Evolutionary conservation across 306 rosid genomes (phyloP), one percentile per base, ranked within the genome.

Genomic region (Medicago ruthenica): DNA sequence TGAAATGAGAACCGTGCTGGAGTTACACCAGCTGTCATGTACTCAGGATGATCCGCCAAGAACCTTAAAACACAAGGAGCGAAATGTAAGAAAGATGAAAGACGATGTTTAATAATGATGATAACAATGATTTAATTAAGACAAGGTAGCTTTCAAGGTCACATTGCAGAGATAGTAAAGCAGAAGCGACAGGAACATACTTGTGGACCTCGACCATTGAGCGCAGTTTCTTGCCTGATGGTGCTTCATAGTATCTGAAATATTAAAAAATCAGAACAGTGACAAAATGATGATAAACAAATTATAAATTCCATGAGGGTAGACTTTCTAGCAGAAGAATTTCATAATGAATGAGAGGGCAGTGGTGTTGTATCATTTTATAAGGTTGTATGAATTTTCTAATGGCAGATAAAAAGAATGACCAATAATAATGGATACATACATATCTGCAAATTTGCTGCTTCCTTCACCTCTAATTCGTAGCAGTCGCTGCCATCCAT

Each of bases 391-490:
- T 66, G 44, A 67, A 40, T 34, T 17, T 51, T 54, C 39, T 44
- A 36, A 54, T 67, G 71, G 57, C 39, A 42, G 18, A 54, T 9
- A 18, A 11, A 71, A 76, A 24, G 16, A 69, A 11, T 31, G 34
- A 39, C 15, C 22, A 64, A 71, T 24, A 45, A 66, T 15, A 45
- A 66, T 15, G 67, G 78, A 45, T 37, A 76, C 93, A 58, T 90
- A 95, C 97, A 92, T 83, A 54, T 95, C 98, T 53, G 97, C 97
- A 71, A 95, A 95, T 79, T 85, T 92, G 83, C 89, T 80, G 86
- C 97, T 83, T 85, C 97, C 99, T 87, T 92, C 97, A 71, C 91
- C 88, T 85, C 97, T 80, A 65, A 95, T 95, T 83, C 91, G 81
- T 22, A 92, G 87, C 14, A 89, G 86, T 62, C 99, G 87, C 70